These are phyloP conservation scores for Melianthus villosus DNA, from an alignment of 441 rosid species.

Conservation along the genomic window DNA sequence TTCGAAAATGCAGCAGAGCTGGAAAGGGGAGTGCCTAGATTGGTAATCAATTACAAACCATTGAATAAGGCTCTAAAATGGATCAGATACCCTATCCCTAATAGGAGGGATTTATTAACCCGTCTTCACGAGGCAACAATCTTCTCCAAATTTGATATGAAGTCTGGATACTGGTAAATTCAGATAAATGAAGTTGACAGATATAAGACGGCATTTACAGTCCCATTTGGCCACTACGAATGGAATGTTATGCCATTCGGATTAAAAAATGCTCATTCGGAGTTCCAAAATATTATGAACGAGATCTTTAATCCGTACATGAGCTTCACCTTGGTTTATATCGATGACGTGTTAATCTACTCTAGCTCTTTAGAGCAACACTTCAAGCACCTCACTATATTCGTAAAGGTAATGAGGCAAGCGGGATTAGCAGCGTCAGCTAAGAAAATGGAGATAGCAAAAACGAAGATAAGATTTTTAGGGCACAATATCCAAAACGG, in stretches of 20 bases:
- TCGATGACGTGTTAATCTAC: slow-evolving; percentile 2
- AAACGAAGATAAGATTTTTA: background rate
- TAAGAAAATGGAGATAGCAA: background rate
- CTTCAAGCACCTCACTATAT: background rate
- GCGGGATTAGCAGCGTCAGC: background rate
- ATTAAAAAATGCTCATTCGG: background rate
- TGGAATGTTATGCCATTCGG: background rate
- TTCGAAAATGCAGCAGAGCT: background rate
- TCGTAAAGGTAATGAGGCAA: background rate
- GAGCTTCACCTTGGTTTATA: background rate
- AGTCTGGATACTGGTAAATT: background rate
- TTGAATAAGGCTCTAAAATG: background rate
- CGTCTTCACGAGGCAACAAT: background rate
- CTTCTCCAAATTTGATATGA: background rate
- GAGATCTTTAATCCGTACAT: too few relatives aligned
- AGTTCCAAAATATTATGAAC: background rate
- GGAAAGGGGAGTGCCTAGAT: background rate
- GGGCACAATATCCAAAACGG: background rate
- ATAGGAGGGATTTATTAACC: background rate
- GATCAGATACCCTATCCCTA: background rate
- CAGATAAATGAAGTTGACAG: background rate
- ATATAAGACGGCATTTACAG: background rate
- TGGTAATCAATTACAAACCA: background rate
- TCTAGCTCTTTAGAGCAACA: background rate
- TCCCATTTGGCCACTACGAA: slow-evolving; percentile 3